These are phyloP conservation scores for Physaria fendleri DNA, from an alignment of 345 rosid species.

Conservation along the genomic window DNA sequence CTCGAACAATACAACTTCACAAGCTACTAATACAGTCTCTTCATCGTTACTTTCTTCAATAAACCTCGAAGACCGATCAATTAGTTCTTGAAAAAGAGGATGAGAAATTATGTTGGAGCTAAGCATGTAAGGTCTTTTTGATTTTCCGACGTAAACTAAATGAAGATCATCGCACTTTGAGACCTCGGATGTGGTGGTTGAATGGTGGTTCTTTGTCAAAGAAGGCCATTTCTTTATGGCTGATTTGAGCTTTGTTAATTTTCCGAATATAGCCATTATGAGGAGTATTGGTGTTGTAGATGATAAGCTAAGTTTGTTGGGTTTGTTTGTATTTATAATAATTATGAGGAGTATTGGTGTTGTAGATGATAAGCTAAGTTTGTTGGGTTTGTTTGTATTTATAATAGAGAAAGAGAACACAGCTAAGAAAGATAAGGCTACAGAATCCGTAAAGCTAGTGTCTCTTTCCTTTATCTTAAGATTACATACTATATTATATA, in stretches of 20 bases:
- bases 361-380: neutral
- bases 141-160: conserved; percentile 74
- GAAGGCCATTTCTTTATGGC: conserved; percentile 79
- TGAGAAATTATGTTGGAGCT: conserved; percentile 46
- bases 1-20: conserved; percentile 89
- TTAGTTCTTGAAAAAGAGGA: conserved; percentile 71
- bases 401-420: conserved; percentile 26
- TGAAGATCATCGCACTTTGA: conserved; percentile 28
- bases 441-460: conserved; percentile 17
- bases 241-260: conserved; percentile 75
- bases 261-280: conserved; percentile 58
- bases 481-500: neutral
- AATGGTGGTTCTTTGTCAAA: conserved; percentile 35
- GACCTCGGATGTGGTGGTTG: conserved; percentile 1
- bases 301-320: neutral
- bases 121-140: conserved; percentile 61
- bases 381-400: conserved; percentile 28
- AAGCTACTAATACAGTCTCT: conserved; percentile 40
- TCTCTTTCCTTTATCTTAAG: neutral
- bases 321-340: neutral
- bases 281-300: neutral
- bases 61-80: conserved; percentile 44
- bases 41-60: conserved; percentile 16
- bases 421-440: conserved; percentile 39
- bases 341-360: neutral